Percentiles rank a stretch among this genome's conserved stretches.
Conservation (phyloP, 768 basidiomycete species). For the Holtermannia corniformis region DNA sequence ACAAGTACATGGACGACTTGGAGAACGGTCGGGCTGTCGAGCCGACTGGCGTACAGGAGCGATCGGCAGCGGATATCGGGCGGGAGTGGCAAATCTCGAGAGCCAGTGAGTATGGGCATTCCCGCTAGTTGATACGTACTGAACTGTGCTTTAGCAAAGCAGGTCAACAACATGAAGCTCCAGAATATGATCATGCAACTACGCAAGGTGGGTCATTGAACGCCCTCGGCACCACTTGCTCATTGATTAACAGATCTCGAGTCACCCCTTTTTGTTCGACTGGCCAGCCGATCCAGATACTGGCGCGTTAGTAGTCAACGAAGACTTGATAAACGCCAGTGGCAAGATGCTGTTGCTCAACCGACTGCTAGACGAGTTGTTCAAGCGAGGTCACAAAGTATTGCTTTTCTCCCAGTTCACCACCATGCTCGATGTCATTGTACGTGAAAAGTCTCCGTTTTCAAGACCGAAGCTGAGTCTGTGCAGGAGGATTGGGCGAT, state of each 20-base stretch:
- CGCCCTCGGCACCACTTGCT: not conserved
- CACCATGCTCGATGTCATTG: conserved; percentile 89
- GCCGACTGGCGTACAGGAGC: conserved; percentile 36
- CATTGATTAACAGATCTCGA: conserved; percentile 38
- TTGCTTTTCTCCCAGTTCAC: conserved; percentile 74
- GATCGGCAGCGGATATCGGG: conserved; percentile 51
- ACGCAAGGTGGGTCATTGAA: conserved; percentile 65
- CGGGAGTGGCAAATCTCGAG: conserved; percentile 53
- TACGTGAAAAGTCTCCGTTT: conserved; percentile 48
- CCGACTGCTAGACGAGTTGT: conserved; percentile 70
- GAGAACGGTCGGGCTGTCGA: conserved; percentile 32
- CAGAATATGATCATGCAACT: conserved; percentile 97
- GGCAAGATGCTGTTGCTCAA: conserved; percentile 98
- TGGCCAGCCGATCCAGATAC: conserved; percentile 64
- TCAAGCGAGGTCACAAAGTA: conserved; percentile 70
- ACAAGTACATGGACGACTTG: conserved; percentile 37
- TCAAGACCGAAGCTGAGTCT: conserved; percentile 24
- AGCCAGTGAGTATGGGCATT: conserved; percentile 48
- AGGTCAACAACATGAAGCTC: conserved; percentile 83
- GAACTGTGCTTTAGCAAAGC: conserved; percentile 51
- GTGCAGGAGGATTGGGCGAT: conserved; percentile 70
- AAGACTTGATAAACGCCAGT: conserved; percentile 71
- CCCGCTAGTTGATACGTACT: not conserved
- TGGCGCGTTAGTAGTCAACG: conserved; percentile 56
- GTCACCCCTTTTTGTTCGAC: conserved; percentile 82